phyloP scores from a whole-genome alignment of 1,284 basidiomycete genomes.

The Ceratorhiza oryzae-sativae region DNA sequence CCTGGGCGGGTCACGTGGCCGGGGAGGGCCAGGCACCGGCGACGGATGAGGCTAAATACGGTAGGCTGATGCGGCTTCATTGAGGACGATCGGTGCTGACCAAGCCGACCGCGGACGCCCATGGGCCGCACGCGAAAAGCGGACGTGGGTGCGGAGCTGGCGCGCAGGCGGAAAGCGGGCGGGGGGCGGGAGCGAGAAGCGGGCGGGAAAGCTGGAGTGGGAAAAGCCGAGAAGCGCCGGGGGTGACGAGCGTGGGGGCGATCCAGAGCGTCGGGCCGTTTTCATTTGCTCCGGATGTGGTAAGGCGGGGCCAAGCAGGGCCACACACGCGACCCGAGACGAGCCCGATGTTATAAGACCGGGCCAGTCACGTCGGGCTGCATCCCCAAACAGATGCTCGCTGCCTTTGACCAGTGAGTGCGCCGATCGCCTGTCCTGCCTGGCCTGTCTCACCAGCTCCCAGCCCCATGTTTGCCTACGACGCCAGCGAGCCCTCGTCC shows the following conservation, averaged over 20 bases:
- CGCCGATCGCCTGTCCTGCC: not conserved
- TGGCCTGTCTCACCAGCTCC: not conserved
- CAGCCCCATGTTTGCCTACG: conserved; percentile 8
- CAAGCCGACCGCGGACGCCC: conserved; percentile 16
- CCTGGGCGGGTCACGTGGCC: conserved; percentile 1
- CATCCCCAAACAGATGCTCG: not conserved
- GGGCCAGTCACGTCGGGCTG: not conserved
- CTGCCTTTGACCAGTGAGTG: conserved; percentile 14
- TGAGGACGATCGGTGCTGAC: not conserved
- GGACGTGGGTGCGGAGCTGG: conserved; percentile 6
- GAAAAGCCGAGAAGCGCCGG: conserved; percentile 18
- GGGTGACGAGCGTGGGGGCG: conserved; percentile 34
- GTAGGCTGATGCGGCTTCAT: conserved; percentile 2
- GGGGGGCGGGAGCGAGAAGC: not conserved
- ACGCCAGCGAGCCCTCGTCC: conserved; percentile 15
- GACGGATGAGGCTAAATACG: not conserved
- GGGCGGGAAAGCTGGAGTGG: not conserved
- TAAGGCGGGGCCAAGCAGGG: not conserved
- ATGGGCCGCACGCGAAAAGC: conserved; percentile 20
- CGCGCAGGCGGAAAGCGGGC: conserved; percentile 4
- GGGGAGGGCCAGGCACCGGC: conserved; percentile 23
- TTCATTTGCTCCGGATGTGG: conserved; percentile 37
- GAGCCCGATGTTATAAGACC: not conserved
- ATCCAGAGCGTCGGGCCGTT: conserved; percentile 2
- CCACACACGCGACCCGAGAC: conserved; percentile 22